These are phyloP conservation scores for Phoma sp. DNA, from an alignment of 2,329 filamentous ascomycete genomes.

Conservation along the genomic window DNA sequence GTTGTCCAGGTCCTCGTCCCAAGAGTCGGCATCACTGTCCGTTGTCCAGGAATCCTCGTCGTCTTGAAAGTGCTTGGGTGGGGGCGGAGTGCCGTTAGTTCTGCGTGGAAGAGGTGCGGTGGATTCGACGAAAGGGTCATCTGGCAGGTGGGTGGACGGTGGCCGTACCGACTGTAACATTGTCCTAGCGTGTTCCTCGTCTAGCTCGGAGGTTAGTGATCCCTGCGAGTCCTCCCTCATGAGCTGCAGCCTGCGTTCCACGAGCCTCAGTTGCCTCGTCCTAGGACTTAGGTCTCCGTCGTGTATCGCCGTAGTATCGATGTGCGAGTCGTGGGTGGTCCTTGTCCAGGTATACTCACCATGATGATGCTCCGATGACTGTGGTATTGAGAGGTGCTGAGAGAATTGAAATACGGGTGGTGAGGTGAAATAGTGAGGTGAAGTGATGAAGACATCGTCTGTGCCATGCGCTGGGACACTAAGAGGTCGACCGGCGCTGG, in stretches of 20 bases:
- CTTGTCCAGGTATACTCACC: slow-evolving; percentile 57
- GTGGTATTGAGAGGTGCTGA: slow-evolving; percentile 29
- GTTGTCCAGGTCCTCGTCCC: slow-evolving; percentile 43
- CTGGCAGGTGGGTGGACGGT: slow-evolving; percentile 36
- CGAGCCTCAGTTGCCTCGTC: slow-evolving; percentile 18
- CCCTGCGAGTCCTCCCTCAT: slow-evolving; percentile 40
- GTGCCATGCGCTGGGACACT: slow-evolving; percentile 41
- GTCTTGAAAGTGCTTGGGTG: slow-evolving; percentile 8
- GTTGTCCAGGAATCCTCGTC: slow-evolving; percentile 45
- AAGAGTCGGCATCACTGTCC: slow-evolving; percentile 49
- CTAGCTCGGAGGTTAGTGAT: slow-evolving; percentile 42
- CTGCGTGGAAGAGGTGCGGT: slow-evolving; percentile 4
- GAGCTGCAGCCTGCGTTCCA: slow-evolving; percentile 22
- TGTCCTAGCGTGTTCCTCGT: slow-evolving; percentile 46
- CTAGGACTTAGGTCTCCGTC: slow-evolving; percentile 30
- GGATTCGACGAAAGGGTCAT: slow-evolving; percentile 25
- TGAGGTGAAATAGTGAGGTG: slow-evolving; percentile 43
- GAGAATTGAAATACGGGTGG: slow-evolving; percentile 42
- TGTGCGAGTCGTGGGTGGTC: slow-evolving; percentile 21
- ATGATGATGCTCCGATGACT: slow-evolving; percentile 57
- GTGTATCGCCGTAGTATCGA: background rate
- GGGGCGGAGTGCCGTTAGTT: slow-evolving; percentile 22
- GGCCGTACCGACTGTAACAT: slow-evolving; percentile 54
- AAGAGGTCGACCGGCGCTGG: slow-evolving; percentile 30
- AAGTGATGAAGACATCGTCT: slow-evolving; percentile 33